A percentile compares a stretch with the other conserved stretches of the same genome.
These are phyloP conservation scores for Fusarium redolens DNA, from an alignment of 2,329 filamentous ascomycete genomes.

Conservation along the genomic window DNA sequence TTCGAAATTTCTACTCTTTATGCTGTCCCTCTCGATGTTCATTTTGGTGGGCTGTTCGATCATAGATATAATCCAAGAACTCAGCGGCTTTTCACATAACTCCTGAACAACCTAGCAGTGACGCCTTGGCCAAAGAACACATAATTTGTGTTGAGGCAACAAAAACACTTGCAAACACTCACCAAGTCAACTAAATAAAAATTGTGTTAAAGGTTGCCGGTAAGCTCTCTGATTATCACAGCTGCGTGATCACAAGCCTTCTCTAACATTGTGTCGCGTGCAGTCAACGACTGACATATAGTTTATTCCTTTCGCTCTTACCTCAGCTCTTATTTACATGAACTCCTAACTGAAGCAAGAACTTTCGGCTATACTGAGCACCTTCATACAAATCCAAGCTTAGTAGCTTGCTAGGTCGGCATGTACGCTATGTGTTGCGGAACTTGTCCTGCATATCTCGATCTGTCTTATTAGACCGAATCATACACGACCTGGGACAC, in stretches of 20 bases:
- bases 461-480: background rate
- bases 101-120: background rate
- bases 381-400: background rate
- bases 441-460: background rate
- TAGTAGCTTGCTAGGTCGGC: background rate
- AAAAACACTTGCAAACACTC: background rate
- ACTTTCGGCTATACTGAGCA: background rate
- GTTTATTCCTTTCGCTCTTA: background rate
- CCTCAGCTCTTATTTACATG: background rate
- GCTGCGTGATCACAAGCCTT: background rate
- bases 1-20: background rate
- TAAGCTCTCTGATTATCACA: background rate
- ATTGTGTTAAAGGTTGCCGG: background rate
- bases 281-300: background rate
- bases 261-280: background rate
- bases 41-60: background rate
- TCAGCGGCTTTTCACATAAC: background rate
- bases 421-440: background rate
- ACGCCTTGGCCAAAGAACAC: background rate
- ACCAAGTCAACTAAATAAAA: background rate
- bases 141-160: background rate
- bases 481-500: background rate
- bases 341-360: background rate
- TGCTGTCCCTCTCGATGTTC: background rate
- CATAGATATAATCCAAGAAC: background rate